Evolutionary conservation across 768 basidiomycete genomes (phyloP).

Genomic region (Pilatotrama ljubarskyi): DNA sequence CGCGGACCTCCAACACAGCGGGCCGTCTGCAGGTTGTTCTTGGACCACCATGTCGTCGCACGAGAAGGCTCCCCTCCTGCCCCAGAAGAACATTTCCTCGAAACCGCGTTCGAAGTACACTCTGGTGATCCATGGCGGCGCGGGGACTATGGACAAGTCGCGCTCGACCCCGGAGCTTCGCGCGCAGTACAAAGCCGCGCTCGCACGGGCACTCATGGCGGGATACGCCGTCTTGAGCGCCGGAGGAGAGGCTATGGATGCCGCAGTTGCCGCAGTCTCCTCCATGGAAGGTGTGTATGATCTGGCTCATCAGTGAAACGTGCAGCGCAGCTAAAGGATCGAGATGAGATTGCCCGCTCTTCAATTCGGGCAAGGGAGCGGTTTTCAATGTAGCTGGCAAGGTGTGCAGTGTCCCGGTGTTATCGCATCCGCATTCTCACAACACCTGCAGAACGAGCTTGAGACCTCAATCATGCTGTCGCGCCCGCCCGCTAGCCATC

Average conservation of each 20-base stretch:
- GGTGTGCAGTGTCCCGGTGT: constrained; percentile 37
- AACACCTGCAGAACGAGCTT: constrained; percentile 65
- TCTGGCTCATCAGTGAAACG: not conserved
- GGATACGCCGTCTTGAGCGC: constrained; percentile 62
- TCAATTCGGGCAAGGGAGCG: constrained; percentile 79
- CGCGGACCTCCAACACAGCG: not conserved
- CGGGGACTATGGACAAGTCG: constrained; percentile 64
- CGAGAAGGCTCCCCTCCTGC: constrained; percentile 5
- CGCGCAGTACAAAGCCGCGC: constrained; percentile 54
- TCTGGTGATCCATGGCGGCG: constrained; percentile 80
- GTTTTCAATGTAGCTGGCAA: constrained; percentile 83
- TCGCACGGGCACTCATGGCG: constrained; percentile 55
- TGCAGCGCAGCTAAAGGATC: not conserved
- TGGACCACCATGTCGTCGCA: constrained; percentile 7
- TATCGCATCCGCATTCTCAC: not conserved
- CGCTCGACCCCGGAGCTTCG: constrained; percentile 61
- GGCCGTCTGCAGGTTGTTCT: not conserved
- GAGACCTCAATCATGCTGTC: constrained; percentile 83
- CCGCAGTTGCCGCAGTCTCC: constrained; percentile 71
- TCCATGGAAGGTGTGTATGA: constrained; percentile 62
- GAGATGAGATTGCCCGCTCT: constrained; percentile 66
- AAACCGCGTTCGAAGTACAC: constrained; percentile 26
- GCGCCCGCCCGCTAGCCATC: constrained; percentile 66
- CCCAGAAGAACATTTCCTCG: not conserved
- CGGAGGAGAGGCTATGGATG: constrained; percentile 84